Conservation (phyloP, 116 monocot genomes). For the Papilionanthe hybrid region DNA sequence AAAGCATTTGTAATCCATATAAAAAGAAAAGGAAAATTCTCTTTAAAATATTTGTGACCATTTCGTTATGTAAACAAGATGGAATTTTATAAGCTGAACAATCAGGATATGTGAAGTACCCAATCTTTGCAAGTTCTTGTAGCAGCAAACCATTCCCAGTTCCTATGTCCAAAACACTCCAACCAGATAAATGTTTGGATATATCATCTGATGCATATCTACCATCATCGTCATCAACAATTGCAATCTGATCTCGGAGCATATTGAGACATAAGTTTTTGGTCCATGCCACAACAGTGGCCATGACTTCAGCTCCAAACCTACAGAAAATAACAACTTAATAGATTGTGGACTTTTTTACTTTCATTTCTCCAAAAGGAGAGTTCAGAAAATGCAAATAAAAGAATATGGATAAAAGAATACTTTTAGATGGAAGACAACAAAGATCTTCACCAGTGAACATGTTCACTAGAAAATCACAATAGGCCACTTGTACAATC, state of each 20-base stretch:
- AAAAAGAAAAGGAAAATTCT: background rate
- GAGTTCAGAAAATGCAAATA: background rate
- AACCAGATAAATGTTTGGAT: slow-evolving; percentile 41
- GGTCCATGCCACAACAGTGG: slow-evolving; percentile 72
- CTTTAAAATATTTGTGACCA: background rate
- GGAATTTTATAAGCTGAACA: background rate
- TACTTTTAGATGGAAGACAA: background rate
- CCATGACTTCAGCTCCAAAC: slow-evolving; percentile 94
- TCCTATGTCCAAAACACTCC: slow-evolving; percentile 85
- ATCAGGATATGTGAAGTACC: slow-evolving; percentile 38
- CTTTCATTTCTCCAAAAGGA: background rate
- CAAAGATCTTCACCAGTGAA: background rate
- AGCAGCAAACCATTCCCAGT: slow-evolving; percentile 94
- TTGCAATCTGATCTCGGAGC: slow-evolving; percentile 13
- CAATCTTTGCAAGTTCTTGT: slow-evolving; percentile 86
- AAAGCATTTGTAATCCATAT: background rate
- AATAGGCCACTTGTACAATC: background rate
- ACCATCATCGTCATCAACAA: slow-evolving; percentile 15
- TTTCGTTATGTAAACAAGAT: background rate
- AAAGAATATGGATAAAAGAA: slow-evolving; percentile 1
- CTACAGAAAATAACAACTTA: slow-evolving; percentile 24
- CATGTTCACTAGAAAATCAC: background rate
- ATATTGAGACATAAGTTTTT: slow-evolving; percentile 60
- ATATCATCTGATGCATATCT: slow-evolving; percentile 36
- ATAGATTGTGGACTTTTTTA: background rate